A percentile compares a stretch with the other conserved stretches of the same genome.
Conservation (phyloP, 1,139 yeast genomes). For the Saccharomycopsis hybrid region DNA sequence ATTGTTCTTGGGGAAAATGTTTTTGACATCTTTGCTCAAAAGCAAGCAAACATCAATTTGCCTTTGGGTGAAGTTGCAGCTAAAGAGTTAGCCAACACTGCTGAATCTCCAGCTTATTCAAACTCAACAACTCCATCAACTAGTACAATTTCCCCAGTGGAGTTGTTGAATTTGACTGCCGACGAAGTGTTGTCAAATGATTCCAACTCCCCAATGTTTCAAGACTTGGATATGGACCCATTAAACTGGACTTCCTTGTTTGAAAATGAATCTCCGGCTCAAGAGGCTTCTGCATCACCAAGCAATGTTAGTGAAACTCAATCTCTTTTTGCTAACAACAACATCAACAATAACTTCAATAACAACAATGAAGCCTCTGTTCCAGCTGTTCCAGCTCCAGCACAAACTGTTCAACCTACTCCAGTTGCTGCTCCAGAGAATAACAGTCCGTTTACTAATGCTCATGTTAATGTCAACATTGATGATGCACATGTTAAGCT, state of each 20-base stretch:
- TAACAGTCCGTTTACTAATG: background rate
- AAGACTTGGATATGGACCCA: constrained; percentile 42
- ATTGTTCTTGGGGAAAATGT: constrained; percentile 21
- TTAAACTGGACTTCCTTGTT: constrained; percentile 64
- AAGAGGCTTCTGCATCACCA: constrained; percentile 3
- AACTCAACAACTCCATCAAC: constrained; percentile 8
- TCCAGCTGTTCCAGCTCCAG: background rate
- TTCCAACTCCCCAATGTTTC: constrained; percentile 59
- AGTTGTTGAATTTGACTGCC: constrained; percentile 13
- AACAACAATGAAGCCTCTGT: no score
- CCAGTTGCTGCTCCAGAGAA: background rate
- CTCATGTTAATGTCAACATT: no score
- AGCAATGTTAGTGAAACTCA: constrained; percentile 5
- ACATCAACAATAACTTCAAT: background rate
- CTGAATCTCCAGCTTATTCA: constrained; percentile 10
- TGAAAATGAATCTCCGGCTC: constrained; percentile 32
- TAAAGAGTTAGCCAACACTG: constrained; percentile 15
- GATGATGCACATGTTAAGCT: no score
- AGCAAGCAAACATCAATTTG: constrained; percentile 3
- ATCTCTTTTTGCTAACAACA: background rate
- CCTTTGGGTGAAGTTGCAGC: constrained; percentile 16
- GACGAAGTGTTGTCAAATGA: constrained; percentile 30
- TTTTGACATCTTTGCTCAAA: constrained; percentile 18
- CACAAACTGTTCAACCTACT: background rate
- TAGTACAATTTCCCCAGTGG: constrained; percentile 18